Percentiles rank a stretch among this genome's conserved stretches.
These are phyloP conservation scores for Ascoidea asiatica DNA, from an alignment of 805 yeast genomes.

Conservation along the genomic window DNA sequence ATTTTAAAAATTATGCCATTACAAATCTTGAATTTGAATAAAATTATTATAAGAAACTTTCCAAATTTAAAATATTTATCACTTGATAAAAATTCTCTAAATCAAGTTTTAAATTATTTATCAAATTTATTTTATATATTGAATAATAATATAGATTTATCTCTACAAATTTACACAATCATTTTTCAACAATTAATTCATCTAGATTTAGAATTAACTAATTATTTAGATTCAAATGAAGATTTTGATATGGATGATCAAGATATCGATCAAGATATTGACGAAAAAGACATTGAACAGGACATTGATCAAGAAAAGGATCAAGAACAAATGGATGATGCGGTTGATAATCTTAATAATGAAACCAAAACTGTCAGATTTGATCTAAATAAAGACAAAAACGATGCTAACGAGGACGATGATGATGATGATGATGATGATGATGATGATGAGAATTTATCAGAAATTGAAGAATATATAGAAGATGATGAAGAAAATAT, in stretches of 20 bases:
- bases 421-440: constrained; percentile 20
- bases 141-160: constrained; percentile 65
- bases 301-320: constrained; percentile 18
- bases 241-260: constrained; percentile 55
- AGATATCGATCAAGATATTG: constrained; percentile 24
- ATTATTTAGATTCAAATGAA: constrained; percentile 74
- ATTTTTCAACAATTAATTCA: constrained; percentile 71
- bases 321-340: constrained; percentile 16
- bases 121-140: constrained; percentile 45
- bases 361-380: constrained; percentile 13
- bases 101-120: constrained; percentile 47
- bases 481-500: constrained; percentile 33
- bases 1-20: constrained; percentile 73
- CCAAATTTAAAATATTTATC: too few species aligned
- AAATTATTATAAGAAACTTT: constrained; percentile 41
- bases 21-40: constrained; percentile 50
- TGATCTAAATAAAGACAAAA: constrained; percentile 23
- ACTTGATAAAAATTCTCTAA: constrained; percentile 49
- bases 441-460: constrained; percentile 18
- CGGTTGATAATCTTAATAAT: constrained; percentile 17
- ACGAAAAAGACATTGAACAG: constrained; percentile 18
- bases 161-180: constrained; percentile 65
- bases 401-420: constrained; percentile 18
- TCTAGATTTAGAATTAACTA: constrained; percentile 84
- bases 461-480: constrained; percentile 20